Percentiles rank a stretch among this genome's conserved stretches.
These are phyloP conservation scores for Xylaria scruposa DNA, from an alignment of 495 filamentous ascomycete genomes.

Conservation along the genomic window DNA sequence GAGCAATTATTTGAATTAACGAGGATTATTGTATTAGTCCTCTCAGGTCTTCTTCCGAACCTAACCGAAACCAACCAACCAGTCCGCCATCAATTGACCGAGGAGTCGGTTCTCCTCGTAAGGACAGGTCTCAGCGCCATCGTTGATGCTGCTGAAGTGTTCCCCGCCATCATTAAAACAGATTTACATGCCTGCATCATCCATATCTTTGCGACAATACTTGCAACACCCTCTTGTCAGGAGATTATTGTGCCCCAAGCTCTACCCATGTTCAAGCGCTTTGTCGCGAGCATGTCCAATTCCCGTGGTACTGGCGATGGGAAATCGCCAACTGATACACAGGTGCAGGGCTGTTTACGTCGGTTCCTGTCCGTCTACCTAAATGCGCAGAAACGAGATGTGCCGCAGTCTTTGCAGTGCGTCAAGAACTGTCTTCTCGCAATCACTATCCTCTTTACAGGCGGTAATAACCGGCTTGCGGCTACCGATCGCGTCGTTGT, in stretches of 20 bases:
- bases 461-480: slow-evolving; percentile 72
- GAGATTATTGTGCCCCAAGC: slow-evolving; percentile 86
- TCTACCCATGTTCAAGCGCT: slow-evolving; percentile 89
- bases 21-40: slow-evolving; percentile 89
- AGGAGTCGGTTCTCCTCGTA: slow-evolving; percentile 85
- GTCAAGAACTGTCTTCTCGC: slow-evolving; percentile 93
- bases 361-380: slow-evolving; percentile 82
- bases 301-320: slow-evolving; percentile 45
- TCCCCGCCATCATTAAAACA: slow-evolving; percentile 93
- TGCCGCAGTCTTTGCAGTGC: slow-evolving; percentile 78
- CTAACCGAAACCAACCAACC: slow-evolving; percentile 76
- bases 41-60: slow-evolving; percentile 86
- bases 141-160: slow-evolving; percentile 92
- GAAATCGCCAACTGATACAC: slow-evolving; percentile 51
- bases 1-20: slow-evolving; percentile 98
- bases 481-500: slow-evolving; percentile 73
- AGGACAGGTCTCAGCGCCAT: slow-evolving; percentile 81
- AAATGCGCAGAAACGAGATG: slow-evolving; percentile 82
- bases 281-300: slow-evolving; percentile 73
- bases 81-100: slow-evolving; percentile 73
- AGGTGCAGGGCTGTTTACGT: slow-evolving; percentile 73
- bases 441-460: slow-evolving; percentile 85
- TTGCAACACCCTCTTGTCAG: slow-evolving; percentile 86
- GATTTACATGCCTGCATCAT: slow-evolving; percentile 96
- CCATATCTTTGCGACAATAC: slow-evolving; percentile 93